These are phyloP conservation scores for Metroxylon sagu DNA, from an alignment of 176 grass and related monocot species.

Conservation along the genomic window DNA sequence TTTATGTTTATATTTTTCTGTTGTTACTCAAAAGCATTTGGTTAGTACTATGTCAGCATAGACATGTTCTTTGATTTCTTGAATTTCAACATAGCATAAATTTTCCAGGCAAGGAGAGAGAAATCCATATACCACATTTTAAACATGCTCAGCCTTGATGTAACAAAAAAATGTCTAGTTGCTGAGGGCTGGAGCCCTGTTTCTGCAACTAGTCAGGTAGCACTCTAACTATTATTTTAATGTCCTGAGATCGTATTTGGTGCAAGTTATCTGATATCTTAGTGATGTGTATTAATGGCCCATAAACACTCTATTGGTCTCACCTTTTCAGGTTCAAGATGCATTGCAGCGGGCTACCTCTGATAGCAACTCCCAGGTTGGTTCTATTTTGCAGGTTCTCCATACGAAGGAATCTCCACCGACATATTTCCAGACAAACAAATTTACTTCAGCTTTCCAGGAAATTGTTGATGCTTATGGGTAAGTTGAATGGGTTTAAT, in stretches of 20 bases:
- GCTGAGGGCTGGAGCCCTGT: slow-evolving; percentile 95
- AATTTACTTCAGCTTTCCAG: slow-evolving; percentile 83
- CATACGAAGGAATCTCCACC: slow-evolving; percentile 85
- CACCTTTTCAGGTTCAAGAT: slow-evolving; percentile 63
- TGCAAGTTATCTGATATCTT: too few species aligned
- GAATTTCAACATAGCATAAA: not conserved
- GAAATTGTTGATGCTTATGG: slow-evolving; percentile 99
- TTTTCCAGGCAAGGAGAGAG: slow-evolving; percentile 64
- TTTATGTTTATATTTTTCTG: slow-evolving; percentile 6
- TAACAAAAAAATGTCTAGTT: slow-evolving; percentile 97
- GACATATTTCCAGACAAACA: slow-evolving; percentile 91
- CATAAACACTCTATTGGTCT: too few species aligned
- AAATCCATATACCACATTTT: slow-evolving; percentile 95
- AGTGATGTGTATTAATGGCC: too few species aligned
- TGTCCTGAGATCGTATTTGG: not conserved
- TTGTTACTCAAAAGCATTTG: too few species aligned
- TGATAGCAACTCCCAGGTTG: slow-evolving; percentile 93
- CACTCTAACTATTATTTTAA: not conserved
- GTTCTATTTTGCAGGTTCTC: slow-evolving; percentile 87
- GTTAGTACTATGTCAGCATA: too few species aligned
- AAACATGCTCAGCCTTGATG: slow-evolving; percentile 95
- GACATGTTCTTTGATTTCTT: not conserved
- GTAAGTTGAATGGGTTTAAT: slow-evolving; percentile 22
- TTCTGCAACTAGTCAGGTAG: slow-evolving; percentile 69
- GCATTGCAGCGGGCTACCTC: slow-evolving; percentile 54